These are phyloP conservation scores for Cicer bijugum DNA, from an alignment of 306 rosid species.

Conservation along the genomic window DNA sequence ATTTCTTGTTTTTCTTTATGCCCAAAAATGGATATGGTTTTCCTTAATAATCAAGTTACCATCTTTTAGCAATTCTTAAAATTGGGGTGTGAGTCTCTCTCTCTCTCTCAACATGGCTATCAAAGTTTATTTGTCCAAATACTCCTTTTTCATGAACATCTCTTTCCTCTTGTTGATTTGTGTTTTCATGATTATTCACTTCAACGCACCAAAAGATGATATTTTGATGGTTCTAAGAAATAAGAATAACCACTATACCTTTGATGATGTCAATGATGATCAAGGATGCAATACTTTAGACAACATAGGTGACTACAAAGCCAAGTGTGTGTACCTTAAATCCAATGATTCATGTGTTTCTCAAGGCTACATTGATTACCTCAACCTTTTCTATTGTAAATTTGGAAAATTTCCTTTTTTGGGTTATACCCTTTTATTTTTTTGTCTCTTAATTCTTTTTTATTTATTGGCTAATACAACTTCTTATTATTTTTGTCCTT, in stretches of 20 bases:
- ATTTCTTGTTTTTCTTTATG: conserved; percentile 6
- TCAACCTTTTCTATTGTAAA: conserved; percentile 52
- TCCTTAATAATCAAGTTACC: conserved; percentile 43
- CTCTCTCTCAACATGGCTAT: conserved; percentile 23
- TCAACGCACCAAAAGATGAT: conserved; percentile 42
- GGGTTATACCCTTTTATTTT: conserved; percentile 46
- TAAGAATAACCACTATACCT: neutral
- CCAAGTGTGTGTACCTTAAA: conserved; percentile 50
- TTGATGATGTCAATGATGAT: neutral
- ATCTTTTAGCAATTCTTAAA: neutral
- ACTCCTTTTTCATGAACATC: conserved; percentile 54
- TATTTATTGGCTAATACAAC: conserved; percentile 53
- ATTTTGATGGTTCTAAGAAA: conserved; percentile 13
- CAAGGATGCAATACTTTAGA: conserved; percentile 49
- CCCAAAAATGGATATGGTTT: conserved; percentile 11
- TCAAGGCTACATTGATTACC: conserved; percentile 53
- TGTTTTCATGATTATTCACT: conserved; percentile 42
- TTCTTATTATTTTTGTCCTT: conserved; percentile 53
- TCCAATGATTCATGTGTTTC: conserved; percentile 48
- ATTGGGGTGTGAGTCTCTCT: neutral
- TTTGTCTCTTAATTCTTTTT: conserved; percentile 50
- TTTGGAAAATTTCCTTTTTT: conserved; percentile 47
- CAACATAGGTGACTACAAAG: conserved; percentile 39
- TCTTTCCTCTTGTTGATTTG: conserved; percentile 48
- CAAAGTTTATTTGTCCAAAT: conserved; percentile 36